phyloP scores from a whole-genome alignment of 2,329 filamentous ascomycete genomes.

The Anisogramma anomala region DNA sequence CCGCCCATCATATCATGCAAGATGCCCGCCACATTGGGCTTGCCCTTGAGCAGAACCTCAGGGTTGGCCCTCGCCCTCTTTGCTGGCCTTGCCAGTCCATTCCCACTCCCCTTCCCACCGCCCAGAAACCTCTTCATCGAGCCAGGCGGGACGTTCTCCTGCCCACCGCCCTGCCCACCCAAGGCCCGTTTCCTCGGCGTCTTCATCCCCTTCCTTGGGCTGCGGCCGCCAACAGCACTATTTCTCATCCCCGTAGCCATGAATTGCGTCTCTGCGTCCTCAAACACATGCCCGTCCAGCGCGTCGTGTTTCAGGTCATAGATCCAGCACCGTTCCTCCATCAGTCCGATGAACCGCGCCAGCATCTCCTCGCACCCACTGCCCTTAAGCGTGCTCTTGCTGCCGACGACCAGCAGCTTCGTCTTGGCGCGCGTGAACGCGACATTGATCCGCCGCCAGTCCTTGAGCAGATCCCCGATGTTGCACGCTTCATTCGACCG shows the following conservation, averaged over 20 bases:
- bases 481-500: conserved; percentile 69
- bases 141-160: not conserved
- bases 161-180: not conserved
- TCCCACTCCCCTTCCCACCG: conserved; percentile 32
- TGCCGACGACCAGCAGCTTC: conserved; percentile 82
- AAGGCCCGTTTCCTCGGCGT: conserved; percentile 15
- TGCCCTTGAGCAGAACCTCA: conserved; percentile 51
- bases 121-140: conserved; percentile 2
- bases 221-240: conserved; percentile 11
- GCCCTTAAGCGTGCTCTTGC: conserved; percentile 64
- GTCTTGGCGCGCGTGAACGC: conserved; percentile 87
- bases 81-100: conserved; percentile 30
- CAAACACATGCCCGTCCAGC: conserved; percentile 56
- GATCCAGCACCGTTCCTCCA: conserved; percentile 69
- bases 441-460: conserved; percentile 91
- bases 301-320: conserved; percentile 58
- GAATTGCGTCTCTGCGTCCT: conserved; percentile 42
- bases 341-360: conserved; percentile 60
- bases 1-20: conserved; percentile 54
- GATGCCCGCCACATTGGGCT: conserved; percentile 63
- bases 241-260: conserved; percentile 21
- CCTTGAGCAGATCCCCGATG: conserved; percentile 84
- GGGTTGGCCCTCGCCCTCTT: conserved; percentile 47
- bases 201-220: conserved; percentile 12
- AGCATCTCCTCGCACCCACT: conserved; percentile 66